These are phyloP conservation scores for Flammula alnicola DNA, from an alignment of 1,284 basidiomycete species.

Conservation along the genomic window DNA sequence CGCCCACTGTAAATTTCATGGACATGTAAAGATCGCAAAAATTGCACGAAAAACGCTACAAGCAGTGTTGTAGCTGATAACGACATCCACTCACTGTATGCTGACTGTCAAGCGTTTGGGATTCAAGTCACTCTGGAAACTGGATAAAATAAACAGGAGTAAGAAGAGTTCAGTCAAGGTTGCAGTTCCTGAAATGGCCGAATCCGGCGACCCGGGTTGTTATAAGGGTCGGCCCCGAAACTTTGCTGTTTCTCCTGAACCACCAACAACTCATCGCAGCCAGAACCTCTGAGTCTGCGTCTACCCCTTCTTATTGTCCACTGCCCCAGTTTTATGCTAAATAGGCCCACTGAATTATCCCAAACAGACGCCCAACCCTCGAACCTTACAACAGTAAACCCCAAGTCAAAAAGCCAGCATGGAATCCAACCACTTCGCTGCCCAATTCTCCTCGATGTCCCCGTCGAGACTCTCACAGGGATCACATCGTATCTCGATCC, in stretches of 20 bases:
- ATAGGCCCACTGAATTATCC: conserved; percentile 14
- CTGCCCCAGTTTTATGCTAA: conserved; percentile 17
- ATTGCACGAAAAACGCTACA: too few relatives aligned
- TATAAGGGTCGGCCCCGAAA: conserved; percentile 5
- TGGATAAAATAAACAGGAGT: too few relatives aligned
- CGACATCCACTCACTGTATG: too few relatives aligned
- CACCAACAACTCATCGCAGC: conserved; percentile 14
- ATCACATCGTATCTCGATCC: conserved; percentile 81
- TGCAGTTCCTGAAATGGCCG: conserved; percentile 2
- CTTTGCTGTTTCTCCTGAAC: conserved; percentile 9
- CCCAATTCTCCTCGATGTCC: conserved; percentile 53
- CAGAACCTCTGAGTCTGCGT: conserved; percentile 15
- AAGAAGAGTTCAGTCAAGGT: too few relatives aligned
- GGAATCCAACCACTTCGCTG: conserved; percentile 10
- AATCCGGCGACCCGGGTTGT: too few relatives aligned
- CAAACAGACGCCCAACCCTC: conserved; percentile 12
- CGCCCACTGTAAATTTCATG: too few relatives aligned
- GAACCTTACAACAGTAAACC: conserved; percentile 3
- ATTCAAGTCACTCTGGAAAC: too few relatives aligned
- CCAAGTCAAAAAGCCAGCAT: conserved; percentile 15
- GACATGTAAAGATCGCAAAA: too few relatives aligned
- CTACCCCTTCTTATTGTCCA: conserved; percentile 2
- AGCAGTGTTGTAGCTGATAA: too few relatives aligned
- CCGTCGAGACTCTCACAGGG: conserved; percentile 77
- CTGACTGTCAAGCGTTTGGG: too few relatives aligned